These are phyloP conservation scores for Hydnum rufescens DNA, from an alignment of 768 basidiomycete genomes.

Conservation along the genomic window DNA sequence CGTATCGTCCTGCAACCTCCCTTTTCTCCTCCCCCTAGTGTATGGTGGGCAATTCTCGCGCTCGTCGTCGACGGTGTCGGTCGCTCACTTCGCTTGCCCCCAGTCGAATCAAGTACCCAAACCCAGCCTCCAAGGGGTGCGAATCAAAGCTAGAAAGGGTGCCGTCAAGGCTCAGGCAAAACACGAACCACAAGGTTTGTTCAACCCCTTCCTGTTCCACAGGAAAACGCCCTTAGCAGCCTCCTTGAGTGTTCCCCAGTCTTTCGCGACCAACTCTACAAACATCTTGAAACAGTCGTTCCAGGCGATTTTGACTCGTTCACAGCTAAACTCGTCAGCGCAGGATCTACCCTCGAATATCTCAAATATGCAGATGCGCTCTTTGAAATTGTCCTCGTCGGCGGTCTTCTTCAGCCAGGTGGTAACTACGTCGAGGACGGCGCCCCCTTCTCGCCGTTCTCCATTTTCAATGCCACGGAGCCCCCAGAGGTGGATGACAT, in stretches of 20 bases:
- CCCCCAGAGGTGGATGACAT: conserved; percentile 67
- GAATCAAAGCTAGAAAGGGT: conserved; percentile 85
- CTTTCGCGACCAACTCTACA: conserved; percentile 85
- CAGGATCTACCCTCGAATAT: conserved; percentile 82
- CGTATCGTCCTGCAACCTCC: no score
- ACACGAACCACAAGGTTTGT: conserved; percentile 68
- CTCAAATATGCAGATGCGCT: conserved; percentile 94
- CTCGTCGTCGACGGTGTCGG: no score
- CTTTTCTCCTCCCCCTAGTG: no score
- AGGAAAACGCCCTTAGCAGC: conserved; percentile 1
- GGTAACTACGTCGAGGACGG: conserved; percentile 80
- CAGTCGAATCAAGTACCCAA: background rate
- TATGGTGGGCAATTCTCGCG: no score
- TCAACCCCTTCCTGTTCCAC: conserved; percentile 5
- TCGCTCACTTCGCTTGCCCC: background rate
- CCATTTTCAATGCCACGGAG: conserved; percentile 62
- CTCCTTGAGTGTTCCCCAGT: conserved; percentile 26
- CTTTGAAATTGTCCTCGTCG: conserved; percentile 90
- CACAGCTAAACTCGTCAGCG: conserved; percentile 68
- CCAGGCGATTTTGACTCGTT: conserved; percentile 67
- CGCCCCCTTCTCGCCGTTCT: conserved; percentile 72
- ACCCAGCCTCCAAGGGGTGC: conserved; percentile 25
- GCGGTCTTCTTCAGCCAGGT: conserved; percentile 90
- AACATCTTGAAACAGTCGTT: conserved; percentile 68
- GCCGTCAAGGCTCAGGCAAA: conserved; percentile 83